Evolutionary conservation across 2,329 filamentous ascomycete species (phyloP).

Genomic region (Microcyclospora tardicrescens): DNA sequence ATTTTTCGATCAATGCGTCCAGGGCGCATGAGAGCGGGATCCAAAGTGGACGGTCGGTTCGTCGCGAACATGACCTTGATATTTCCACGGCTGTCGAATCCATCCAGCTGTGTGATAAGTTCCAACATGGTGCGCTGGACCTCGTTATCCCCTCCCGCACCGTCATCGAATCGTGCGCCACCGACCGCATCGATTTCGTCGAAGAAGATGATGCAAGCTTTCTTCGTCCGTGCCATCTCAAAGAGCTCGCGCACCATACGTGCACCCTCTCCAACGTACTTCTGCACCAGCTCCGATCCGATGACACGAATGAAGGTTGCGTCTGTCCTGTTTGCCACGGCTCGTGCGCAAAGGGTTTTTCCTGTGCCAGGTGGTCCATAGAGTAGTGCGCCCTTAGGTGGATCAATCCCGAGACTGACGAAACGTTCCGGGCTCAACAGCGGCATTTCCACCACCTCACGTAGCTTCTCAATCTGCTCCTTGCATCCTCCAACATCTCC

Average conservation of each 20-base stretch:
- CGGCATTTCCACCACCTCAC: conserved; percentile 98
- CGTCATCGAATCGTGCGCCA: conserved; percentile 91
- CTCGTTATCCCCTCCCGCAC: conserved; percentile 92
- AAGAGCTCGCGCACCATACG: conserved; percentile 98
- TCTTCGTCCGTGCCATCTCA: conserved; percentile 98
- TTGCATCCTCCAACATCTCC: conserved; percentile 98
- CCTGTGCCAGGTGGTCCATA: conserved; percentile 98
- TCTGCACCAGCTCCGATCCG: conserved; percentile 93
- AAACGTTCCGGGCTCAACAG: conserved; percentile 92
- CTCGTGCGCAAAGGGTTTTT: conserved; percentile 94
- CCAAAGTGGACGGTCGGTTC: conserved; percentile 87
- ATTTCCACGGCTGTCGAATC: conserved; percentile 91
- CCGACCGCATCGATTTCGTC: conserved; percentile 96
- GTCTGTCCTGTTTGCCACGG: conserved; percentile 94
- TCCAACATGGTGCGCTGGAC: conserved; percentile 97
- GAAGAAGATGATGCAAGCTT: conserved; percentile 99
- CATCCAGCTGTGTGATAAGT: conserved; percentile 90
- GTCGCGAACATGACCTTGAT: conserved; percentile 99
- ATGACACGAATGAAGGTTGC: conserved; percentile 98
- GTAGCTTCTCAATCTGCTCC: conserved; percentile 97
- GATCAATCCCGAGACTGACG: conserved; percentile 96
- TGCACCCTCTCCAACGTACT: conserved; percentile 96
- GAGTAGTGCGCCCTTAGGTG: conserved; percentile 89
- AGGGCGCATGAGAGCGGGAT: conserved; percentile 93
- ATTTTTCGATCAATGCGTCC: conserved; percentile 98